phyloP scores from a whole-genome alignment of 306 rosid genomes.

The Lablab purpureus region DNA sequence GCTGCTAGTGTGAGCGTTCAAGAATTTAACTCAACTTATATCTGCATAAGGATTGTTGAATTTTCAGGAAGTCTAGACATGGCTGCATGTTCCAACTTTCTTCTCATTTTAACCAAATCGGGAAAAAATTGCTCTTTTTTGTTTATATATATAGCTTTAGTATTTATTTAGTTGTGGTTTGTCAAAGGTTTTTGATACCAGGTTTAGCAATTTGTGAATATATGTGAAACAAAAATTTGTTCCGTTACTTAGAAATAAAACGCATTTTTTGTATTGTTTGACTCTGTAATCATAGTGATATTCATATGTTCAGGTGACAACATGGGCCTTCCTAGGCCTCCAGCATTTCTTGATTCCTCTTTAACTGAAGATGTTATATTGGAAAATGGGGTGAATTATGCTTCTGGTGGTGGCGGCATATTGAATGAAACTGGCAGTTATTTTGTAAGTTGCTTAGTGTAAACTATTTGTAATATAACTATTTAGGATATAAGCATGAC shows the following conservation, averaged over 20 bases:
- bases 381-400: conserved; percentile 86
- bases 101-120: background rate
- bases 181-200: background rate
- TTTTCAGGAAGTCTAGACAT: background rate
- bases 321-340: conserved; percentile 85
- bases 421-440: conserved; percentile 84
- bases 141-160: no score
- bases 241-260: background rate
- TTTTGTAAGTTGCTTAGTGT: conserved; percentile 67
- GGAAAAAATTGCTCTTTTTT: background rate
- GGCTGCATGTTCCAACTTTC: background rate
- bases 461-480: background rate
- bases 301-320: conserved; percentile 68
- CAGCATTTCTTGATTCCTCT: conserved; percentile 85
- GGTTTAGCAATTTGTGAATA: background rate
- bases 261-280: conserved; percentile 1
- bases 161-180: background rate
- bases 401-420: conserved; percentile 96
- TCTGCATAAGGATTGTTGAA: background rate
- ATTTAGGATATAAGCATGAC: background rate
- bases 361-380: conserved; percentile 71
- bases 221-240: background rate
- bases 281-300: background rate
- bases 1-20: background rate
- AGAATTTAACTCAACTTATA: background rate